Percentiles rank a stretch among this genome's conserved stretches.
These are phyloP conservation scores for Chalciporus piperatus DNA, from an alignment of 768 basidiomycete genomes.

Conservation along the genomic window DNA sequence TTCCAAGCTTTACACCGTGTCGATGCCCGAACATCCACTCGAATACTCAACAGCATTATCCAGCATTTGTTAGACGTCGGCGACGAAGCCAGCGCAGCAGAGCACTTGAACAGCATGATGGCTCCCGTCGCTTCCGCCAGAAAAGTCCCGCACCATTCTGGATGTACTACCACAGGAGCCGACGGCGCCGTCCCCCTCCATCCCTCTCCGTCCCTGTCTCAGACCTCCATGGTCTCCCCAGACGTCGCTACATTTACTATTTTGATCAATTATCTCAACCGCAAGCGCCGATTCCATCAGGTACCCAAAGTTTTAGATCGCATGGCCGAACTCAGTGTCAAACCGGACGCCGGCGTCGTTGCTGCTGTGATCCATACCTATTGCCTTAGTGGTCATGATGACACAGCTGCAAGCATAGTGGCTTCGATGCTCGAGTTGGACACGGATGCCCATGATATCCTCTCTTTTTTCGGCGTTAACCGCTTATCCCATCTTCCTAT, in stretches of 20 bases:
- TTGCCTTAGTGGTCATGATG: constrained; percentile 43
- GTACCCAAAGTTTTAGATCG: constrained; percentile 46
- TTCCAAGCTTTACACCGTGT: constrained; percentile 45
- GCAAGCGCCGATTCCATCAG: constrained; percentile 40
- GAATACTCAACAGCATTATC: constrained; percentile 68
- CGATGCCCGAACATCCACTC: constrained; percentile 40
- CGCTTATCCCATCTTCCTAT: constrained; percentile 16
- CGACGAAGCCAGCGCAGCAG: constrained; percentile 47
- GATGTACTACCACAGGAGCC: constrained; percentile 28
- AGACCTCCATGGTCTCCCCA: constrained; percentile 33
- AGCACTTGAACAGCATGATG: constrained; percentile 55
- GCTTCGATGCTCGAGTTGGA: constrained; percentile 41
- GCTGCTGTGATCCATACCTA: constrained; percentile 60
- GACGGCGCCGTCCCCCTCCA: constrained; percentile 25
- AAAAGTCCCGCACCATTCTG: constrained; percentile 16
- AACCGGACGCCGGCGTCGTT: constrained; percentile 44
- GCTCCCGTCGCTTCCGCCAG: constrained; percentile 27
- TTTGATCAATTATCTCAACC: constrained; percentile 55
- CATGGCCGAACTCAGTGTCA: constrained; percentile 43
- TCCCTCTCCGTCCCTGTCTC: neutral
- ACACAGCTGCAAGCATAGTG: constrained; percentile 52
- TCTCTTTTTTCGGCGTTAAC: constrained; percentile 22
- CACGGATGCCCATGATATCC: constrained; percentile 21
- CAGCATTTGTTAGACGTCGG: constrained; percentile 54
- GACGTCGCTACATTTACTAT: constrained; percentile 62